These are phyloP conservation scores for Metarhizium anisopliae DNA, from an alignment of 2,329 filamentous ascomycete species.

Conservation along the genomic window DNA sequence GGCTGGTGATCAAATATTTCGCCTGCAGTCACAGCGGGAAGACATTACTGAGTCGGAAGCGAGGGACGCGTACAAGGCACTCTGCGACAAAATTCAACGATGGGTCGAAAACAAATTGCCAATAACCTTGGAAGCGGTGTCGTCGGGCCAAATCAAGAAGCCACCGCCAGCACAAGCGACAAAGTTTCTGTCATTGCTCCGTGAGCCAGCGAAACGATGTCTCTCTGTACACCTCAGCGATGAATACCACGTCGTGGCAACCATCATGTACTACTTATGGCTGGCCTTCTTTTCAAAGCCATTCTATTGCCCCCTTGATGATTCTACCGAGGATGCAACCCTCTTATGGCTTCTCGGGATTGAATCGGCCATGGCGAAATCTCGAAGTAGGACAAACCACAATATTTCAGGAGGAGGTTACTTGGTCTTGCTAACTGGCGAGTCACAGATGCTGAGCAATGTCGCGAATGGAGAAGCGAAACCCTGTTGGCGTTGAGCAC, in stretches of 20 bases:
- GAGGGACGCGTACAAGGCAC: slow-evolving; percentile 21
- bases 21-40: slow-evolving; percentile 21
- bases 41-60: slow-evolving; percentile 28
- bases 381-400: slow-evolving; percentile 8
- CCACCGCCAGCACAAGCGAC: slow-evolving; percentile 17
- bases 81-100: slow-evolving; percentile 24
- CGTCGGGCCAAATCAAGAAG: slow-evolving; percentile 17
- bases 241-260: slow-evolving; percentile 25
- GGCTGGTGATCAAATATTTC: slow-evolving; percentile 22
- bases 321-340: slow-evolving; percentile 20
- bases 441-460: slow-evolving; percentile 21
- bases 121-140: slow-evolving; percentile 22
- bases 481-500: slow-evolving; percentile 24
- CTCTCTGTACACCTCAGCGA: slow-evolving; percentile 22
- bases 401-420: too few species aligned
- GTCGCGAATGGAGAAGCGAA: slow-evolving; percentile 28
- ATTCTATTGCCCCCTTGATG: slow-evolving; percentile 28
- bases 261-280: slow-evolving; percentile 29
- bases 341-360: slow-evolving; percentile 24
- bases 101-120: slow-evolving; percentile 27
- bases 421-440: slow-evolving; percentile 4
- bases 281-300: slow-evolving; percentile 25
- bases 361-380: slow-evolving; percentile 22
- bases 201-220: slow-evolving; percentile 25
- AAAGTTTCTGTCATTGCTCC: slow-evolving; percentile 23